Evolutionary conservation across 1,139 yeast species (phyloP).

Genomic region (Petasospora fabianii): DNA sequence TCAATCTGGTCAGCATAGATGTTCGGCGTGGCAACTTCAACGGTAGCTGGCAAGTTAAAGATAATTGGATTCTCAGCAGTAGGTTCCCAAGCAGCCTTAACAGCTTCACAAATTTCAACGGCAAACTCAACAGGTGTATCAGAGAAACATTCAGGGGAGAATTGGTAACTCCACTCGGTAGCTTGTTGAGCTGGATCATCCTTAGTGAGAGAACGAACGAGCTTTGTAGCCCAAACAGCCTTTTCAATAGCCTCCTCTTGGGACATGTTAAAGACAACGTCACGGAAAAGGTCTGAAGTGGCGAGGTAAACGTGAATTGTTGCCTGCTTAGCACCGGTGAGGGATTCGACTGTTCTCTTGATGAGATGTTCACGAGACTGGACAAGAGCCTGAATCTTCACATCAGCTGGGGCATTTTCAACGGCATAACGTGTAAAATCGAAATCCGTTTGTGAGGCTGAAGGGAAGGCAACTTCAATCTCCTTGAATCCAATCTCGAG

Average conservation of each 20-base stretch:
- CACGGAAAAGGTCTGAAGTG: slow-evolving; percentile 85
- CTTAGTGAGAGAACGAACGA: slow-evolving; percentile 80
- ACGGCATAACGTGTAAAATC: slow-evolving; percentile 94
- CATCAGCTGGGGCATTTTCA: slow-evolving; percentile 91
- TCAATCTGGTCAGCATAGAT: slow-evolving; percentile 96
- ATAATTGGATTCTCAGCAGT: slow-evolving; percentile 78
- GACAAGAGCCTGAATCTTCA: slow-evolving; percentile 83
- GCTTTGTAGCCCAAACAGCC: slow-evolving; percentile 79
- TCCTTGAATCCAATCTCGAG: slow-evolving; percentile 93
- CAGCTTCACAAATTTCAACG: slow-evolving; percentile 89
- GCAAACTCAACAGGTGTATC: slow-evolving; percentile 87
- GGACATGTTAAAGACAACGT: slow-evolving; percentile 84
- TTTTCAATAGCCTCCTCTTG: slow-evolving; percentile 73
- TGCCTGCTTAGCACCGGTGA: slow-evolving; percentile 86
- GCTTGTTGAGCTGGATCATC: slow-evolving; percentile 72
- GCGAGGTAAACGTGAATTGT: slow-evolving; percentile 90
- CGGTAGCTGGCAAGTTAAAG: slow-evolving; percentile 98
- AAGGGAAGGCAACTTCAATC: slow-evolving; percentile 94
- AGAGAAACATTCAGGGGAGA: slow-evolving; percentile 92
- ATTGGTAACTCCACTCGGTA: slow-evolving; percentile 87
- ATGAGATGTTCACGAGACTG: slow-evolving; percentile 92
- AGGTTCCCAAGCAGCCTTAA: slow-evolving; percentile 90
- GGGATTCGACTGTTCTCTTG: slow-evolving; percentile 81
- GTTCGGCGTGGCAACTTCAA: slow-evolving; percentile 91
- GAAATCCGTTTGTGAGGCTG: slow-evolving; percentile 93